Base-by-base conservation (phyloP, 176 grass and related monocot genomes). In the Ampelocalamus luodianensis region DNA sequence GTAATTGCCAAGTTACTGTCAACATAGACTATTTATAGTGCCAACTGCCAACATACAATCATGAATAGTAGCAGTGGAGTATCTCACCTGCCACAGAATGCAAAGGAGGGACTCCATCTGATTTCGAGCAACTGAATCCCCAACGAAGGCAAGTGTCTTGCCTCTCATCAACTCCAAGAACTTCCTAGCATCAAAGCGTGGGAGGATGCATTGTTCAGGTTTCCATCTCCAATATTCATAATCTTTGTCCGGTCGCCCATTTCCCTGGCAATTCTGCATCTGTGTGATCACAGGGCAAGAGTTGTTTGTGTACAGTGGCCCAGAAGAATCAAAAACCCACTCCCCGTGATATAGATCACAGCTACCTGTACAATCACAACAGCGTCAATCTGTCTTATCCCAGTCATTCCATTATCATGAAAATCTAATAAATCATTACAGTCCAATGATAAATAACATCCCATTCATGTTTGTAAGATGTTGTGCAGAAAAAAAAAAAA, bases 151-250 rank as follows among this genome's bases (percentile, higher is more conserved):
- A 76, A 98, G 58, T 23, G 96, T 98, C 87, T 98, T 98, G 44
- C 83, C 85, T 87, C 89, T 93, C 96, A 98, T 95, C 74, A 95
- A 85, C 76, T 98, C 91, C 59, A 98, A 82, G 82, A 98, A 98
- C 79, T 93, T 98, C 14, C 36, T 84, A 43, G 80, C 89, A 87
- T 98, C 81, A 83, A 98, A 90, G 63, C 86, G 91, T 16, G 96
- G 93, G 65, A 98, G 88, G 70, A 60, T 61, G 40, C 96, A 98
- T 13, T 88, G 54, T 42, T 90, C 82, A 9, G 96, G 96, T 75
- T 92, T 95, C 96, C 96, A 98, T 79, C 96, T 95, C 91, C 90
- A 98, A 46, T 85, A 92, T 76, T 95, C 93, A 54, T 98, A 98
- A 17, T 91, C 96, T 69, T 89, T 90, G 51, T 98, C 96, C 0